A percentile compares a stretch with the other conserved stretches of the same genome.
Conservation (phyloP, 2,329 filamentous ascomycete genomes). For the Cladophialophora psammophila region DNA sequence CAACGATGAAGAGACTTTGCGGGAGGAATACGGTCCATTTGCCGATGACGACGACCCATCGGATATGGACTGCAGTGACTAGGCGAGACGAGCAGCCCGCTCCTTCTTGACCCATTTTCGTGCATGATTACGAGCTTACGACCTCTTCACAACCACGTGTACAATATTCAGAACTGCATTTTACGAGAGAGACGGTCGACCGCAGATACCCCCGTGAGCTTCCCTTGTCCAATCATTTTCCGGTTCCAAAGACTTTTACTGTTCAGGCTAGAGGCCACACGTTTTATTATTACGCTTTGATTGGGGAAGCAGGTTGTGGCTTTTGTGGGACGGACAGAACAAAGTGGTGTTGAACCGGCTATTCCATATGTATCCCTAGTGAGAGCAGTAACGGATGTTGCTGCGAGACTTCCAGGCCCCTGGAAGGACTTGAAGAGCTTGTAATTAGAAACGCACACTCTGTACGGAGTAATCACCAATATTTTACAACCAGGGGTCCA, state of each 20-base stretch:
- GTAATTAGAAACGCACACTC: conserved; percentile 11
- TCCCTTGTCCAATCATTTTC: conserved; percentile 22
- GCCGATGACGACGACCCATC: conserved; percentile 25
- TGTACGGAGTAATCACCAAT: conserved; percentile 2
- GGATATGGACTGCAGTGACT: conserved; percentile 35
- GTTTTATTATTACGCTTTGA: conserved; percentile 10
- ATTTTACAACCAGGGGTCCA: conserved; percentile 7
- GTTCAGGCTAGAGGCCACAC: conserved; percentile 12
- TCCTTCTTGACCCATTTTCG: conserved; percentile 10
- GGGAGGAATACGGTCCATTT: conserved; percentile 33
- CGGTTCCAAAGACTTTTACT: conserved; percentile 15
- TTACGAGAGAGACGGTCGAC: conserved; percentile 32
- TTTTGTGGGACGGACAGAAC: conserved; percentile 16
- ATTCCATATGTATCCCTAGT: conserved; percentile 18
- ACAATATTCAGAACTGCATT: conserved; percentile 31
- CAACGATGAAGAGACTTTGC: conserved; percentile 32
- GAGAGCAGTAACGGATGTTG: not conserved
- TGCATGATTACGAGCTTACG: conserved; percentile 32
- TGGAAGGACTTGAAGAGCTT: not conserved
- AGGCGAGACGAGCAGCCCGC: conserved; percentile 9
- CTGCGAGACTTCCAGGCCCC: not conserved
- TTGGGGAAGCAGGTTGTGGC: conserved; percentile 7
- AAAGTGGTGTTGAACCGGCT: conserved; percentile 13
- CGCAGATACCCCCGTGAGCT: conserved; percentile 31
- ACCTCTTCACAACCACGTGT: conserved; percentile 26